These are phyloP conservation scores for Ophiostoma fasciatum DNA, from an alignment of 2,329 filamentous ascomycete genomes.

Conservation along the genomic window DNA sequence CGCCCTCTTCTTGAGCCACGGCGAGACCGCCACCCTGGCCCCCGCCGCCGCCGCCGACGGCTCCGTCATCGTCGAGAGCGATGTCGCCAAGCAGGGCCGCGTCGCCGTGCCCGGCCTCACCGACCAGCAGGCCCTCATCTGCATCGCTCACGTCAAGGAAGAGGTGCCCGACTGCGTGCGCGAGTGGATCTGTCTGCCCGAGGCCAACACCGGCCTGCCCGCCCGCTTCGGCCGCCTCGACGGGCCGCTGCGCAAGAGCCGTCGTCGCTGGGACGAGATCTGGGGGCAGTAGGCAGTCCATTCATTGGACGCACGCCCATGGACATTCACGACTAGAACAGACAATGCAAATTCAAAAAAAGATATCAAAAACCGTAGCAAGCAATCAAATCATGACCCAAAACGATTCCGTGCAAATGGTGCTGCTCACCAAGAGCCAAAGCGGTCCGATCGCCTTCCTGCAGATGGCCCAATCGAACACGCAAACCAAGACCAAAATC, in stretches of 20 bases:
- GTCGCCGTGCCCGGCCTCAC: constrained; percentile 47
- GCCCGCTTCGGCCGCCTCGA: constrained; percentile 51
- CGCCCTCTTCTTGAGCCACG: constrained; percentile 59
- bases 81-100: constrained; percentile 25
- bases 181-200: constrained; percentile 76
- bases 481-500: background rate
- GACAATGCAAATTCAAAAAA: no score
- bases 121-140: constrained; percentile 66
- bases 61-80: constrained; percentile 28
- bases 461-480: no score
- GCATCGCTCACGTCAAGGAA: constrained; percentile 79
- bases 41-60: constrained; percentile 8
- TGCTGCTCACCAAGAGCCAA: no score
- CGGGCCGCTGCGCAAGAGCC: constrained; percentile 43
- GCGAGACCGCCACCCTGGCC: constrained; percentile 34
- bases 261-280: constrained; percentile 47
- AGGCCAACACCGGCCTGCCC: constrained; percentile 45
- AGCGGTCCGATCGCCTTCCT: no score
- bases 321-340: no score
- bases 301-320: no score
- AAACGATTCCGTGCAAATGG: no score
- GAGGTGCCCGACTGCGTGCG: constrained; percentile 75
- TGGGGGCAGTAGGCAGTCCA: constrained; percentile 38
- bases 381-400: background rate
- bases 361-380: background rate